These are phyloP conservation scores for Pyrenophora tritici-repentis DNA, from an alignment of 2,329 filamentous ascomycete species.

Conservation along the genomic window DNA sequence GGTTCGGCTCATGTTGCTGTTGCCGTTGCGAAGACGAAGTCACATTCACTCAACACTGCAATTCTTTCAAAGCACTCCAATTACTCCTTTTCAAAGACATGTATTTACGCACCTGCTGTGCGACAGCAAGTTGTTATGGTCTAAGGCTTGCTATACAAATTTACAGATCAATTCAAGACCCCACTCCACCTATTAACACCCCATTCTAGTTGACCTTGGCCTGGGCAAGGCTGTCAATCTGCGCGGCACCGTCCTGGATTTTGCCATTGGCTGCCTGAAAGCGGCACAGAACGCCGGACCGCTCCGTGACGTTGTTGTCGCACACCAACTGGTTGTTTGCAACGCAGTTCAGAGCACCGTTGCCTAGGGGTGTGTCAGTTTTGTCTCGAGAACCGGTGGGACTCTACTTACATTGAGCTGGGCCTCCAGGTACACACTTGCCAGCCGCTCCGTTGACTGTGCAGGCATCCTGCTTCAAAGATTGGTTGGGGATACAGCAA, in stretches of 20 bases:
- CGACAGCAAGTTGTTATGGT: no score
- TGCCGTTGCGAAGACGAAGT: no score
- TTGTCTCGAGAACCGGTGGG: background rate
- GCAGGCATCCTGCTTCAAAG: conserved; percentile 18
- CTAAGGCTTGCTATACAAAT: background rate
- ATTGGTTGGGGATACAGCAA: conserved; percentile 23
- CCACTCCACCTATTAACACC: background rate
- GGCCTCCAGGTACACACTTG: conserved; percentile 25
- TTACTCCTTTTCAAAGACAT: no score
- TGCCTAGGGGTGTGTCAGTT: conserved; percentile 7
- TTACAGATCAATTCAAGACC: background rate
- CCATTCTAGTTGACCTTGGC: conserved; percentile 19
- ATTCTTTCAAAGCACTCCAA: no score
- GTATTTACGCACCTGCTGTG: no score
- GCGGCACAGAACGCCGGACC: conserved; percentile 21
- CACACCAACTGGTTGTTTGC: conserved; percentile 22
- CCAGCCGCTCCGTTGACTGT: conserved; percentile 22
- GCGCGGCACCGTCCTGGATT: conserved; percentile 15
- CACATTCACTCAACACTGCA: no score
- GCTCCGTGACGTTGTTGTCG: conserved; percentile 21
- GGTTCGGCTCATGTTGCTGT: no score
- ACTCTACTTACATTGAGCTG: conserved; percentile 17
- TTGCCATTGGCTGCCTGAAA: conserved; percentile 17
- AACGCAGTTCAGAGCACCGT: conserved; percentile 25
- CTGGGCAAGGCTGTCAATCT: conserved; percentile 16